Conservation (phyloP, 495 filamentous ascomycete genomes). For the Neurospora sublineolata region DNA sequence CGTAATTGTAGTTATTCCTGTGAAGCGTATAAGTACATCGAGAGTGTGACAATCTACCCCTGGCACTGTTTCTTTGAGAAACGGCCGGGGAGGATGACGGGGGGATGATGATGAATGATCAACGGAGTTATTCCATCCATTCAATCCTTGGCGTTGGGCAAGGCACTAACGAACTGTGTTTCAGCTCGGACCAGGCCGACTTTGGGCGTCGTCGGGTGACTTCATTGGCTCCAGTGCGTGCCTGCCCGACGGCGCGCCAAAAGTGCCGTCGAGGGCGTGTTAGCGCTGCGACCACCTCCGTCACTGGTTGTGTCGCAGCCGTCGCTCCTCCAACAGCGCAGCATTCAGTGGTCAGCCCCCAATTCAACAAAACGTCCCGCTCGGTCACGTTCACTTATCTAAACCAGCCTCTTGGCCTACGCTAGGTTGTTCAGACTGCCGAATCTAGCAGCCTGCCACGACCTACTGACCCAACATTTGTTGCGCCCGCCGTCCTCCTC, state of each 20-base stretch:
- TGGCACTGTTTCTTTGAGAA: neutral
- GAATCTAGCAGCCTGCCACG: neutral
- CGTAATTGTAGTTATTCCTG: neutral
- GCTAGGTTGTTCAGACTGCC: conserved; percentile 2
- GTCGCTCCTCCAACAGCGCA: conserved; percentile 17
- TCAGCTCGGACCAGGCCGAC: neutral
- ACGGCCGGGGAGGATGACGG: neutral
- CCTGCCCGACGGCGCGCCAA: conserved; percentile 6
- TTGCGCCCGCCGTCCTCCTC: neutral
- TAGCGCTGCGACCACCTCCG: neutral
- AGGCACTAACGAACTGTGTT: neutral
- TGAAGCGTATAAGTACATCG: neutral
- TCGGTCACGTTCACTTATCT: neutral
- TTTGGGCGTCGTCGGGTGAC: neutral
- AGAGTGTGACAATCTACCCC: neutral
- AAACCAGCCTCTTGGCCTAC: neutral
- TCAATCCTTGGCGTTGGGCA: neutral
- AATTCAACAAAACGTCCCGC: conserved; percentile 5
- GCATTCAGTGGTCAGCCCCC: conserved; percentile 5
- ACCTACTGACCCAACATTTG: conserved; percentile 1
- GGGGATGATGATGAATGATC: neutral
- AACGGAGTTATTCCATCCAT: neutral
- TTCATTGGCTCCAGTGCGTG: conserved; percentile 7
- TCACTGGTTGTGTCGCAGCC: conserved; percentile 6
- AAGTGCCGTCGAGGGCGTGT: neutral